Evolutionary conservation across 2,329 filamentous ascomycete species (phyloP).

Genomic region (Cytospora leucostoma): DNA sequence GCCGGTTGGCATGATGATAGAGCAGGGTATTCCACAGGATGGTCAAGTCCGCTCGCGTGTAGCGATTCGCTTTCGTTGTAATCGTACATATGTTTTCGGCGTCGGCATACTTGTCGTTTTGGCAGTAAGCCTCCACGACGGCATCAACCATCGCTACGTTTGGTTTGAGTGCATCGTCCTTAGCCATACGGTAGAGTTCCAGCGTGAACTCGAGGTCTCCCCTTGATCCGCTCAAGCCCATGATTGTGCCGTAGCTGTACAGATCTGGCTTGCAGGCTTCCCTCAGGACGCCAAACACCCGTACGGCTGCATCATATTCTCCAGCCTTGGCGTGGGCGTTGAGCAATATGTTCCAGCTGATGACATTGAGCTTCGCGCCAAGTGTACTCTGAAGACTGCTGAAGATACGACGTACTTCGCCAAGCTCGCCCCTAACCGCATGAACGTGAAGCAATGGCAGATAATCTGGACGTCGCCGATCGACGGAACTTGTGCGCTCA

Average conservation of each 20-base stretch:
- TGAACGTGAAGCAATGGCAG: slow-evolving; percentile 68
- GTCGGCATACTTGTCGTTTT: slow-evolving; percentile 53
- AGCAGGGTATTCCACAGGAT: slow-evolving; percentile 80
- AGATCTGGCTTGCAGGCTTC: slow-evolving; percentile 55
- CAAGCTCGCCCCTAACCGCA: slow-evolving; percentile 66
- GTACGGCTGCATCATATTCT: slow-evolving; percentile 66
- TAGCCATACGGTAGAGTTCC: slow-evolving; percentile 64
- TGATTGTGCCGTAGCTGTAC: slow-evolving; percentile 70
- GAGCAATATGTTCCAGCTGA: slow-evolving; percentile 77
- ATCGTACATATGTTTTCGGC: slow-evolving; percentile 62
- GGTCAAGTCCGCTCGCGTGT: slow-evolving; percentile 52
- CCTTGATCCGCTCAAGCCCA: slow-evolving; percentile 68
- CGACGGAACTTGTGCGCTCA: neutral
- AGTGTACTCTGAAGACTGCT: slow-evolving; percentile 59
- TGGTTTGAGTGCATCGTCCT: slow-evolving; percentile 51
- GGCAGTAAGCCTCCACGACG: slow-evolving; percentile 68
- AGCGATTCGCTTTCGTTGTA: slow-evolving; percentile 50
- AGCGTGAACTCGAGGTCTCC: slow-evolving; percentile 74
- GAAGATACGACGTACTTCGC: slow-evolving; percentile 62
- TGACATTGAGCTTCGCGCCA: slow-evolving; percentile 55
- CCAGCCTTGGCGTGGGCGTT: slow-evolving; percentile 67
- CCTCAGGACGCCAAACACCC: slow-evolving; percentile 63
- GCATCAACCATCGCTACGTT: slow-evolving; percentile 61
- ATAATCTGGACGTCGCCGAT: slow-evolving; percentile 14
- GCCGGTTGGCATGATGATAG: slow-evolving; percentile 64